Base-by-base conservation (phyloP, 768 basidiomycete species). In the Heimioporus sp. region DNA sequence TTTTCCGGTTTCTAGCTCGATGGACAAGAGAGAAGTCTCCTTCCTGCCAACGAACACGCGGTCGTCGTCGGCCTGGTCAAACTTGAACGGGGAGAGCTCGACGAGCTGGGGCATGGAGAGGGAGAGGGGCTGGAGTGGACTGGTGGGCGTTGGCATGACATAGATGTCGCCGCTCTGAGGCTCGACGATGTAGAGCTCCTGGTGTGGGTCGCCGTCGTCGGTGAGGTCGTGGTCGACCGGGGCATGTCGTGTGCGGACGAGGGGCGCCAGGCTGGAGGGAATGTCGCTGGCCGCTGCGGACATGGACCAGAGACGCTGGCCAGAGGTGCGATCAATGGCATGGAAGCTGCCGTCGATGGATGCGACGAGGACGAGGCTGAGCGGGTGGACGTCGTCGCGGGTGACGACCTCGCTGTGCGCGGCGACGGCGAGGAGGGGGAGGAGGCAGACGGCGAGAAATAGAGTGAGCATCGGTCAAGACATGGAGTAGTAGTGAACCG, bases 321-420 rank as follows among this genome's bases (percentile, higher is more conserved):
- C 96, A 0, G 87, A 86, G 0, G 87, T 85, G 54, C 96, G 77
- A 64, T 96, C 93, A 57, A 98, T 77, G 0, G 93, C 97, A 74
- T 98, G 95, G 32, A 99, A 85, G 52, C 86, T 92, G 21, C 96
- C 96, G 71, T 98, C 95, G 24, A 99, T 85, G 8, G 93, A 93
- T 1, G 94, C 91, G 11, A 96, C 80, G 16, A 99, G 81, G 24
- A 97, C 88, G 49, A 90, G 80, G 62, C 96, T 88, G 53, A 93
- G 69, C 11, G 96, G 72, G 45, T 86, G 78, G 17, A 84, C 74
- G 51, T 87, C 82, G 49, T 35, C 56, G 59, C 52, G 63, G 5
- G 49, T 46, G 20, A 63, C 60, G 32, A 71, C 60, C 46, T 65
- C 67, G 49, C 56, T 60, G 44, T 62, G 65, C 16, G 70, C 53